Base-by-base conservation (phyloP, 2,329 filamentous ascomycete species). In the Macrophomina pseudophaseolina region DNA sequence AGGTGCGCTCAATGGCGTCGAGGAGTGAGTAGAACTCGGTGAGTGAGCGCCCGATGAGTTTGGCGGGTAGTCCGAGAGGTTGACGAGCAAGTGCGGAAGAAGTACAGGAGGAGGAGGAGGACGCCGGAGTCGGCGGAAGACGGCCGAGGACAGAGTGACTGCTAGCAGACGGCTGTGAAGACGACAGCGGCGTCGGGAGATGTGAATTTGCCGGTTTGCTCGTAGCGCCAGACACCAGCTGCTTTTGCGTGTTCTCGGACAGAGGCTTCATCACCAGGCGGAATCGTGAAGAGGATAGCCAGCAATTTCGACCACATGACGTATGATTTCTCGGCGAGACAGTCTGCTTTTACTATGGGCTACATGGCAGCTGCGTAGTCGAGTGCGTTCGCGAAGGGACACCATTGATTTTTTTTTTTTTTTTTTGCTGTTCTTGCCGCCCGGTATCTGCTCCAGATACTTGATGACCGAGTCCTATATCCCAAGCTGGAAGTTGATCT, bases 381-480 rank as follows among this genome's bases (percentile, higher is more conserved):
- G 52, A 70, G 68, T 66, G 73, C 70, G 35, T 71, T 73, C 35
- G 68, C 63, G 54, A 74, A 76, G 18, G 74, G 74, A 68, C 74
- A 56, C 60, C 68, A 72, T 40, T 60, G 68, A 54, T 73, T 74
- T 23, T 2, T 30, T 56, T 52, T 68, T 51, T 70, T 74, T 74
- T 23, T 2, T 30, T 56, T 52, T 68, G 53, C 70, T 73, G 11
- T 68, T 51, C 62, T 71, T 72, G 7, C 73, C 73, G 4, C 74
- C 73, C 3, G 68, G 67, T 3, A 72, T 53, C 11, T 69, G 66
- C 9, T 71, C 68, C 7, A 67, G 18, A n/a, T 73, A 69, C 35
- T 72, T 71, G 12, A 73, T 64, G 38, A 70, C 70, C 1, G 72
- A 71, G 14, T 72, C 69, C 12, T 71, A 18, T 38, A 76, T 72